Evolutionary conservation across 495 filamentous ascomycete species (phyloP).

Genomic region (Lasiosphaeris hirsuta): DNA sequence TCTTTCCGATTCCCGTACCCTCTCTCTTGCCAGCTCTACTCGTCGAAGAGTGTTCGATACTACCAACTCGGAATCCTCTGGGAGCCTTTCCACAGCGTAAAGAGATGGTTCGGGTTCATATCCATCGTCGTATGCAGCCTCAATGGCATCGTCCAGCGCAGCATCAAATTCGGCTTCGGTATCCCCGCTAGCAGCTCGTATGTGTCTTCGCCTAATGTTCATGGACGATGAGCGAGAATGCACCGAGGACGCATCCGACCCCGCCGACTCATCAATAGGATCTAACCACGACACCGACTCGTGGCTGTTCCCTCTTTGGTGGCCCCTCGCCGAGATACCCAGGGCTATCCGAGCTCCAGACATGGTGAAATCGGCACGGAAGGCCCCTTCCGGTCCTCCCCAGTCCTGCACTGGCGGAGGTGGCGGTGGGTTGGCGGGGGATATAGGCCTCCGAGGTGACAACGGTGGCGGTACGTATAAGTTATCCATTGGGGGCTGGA

Average conservation of each 20-base stretch:
- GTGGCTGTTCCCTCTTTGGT: slow-evolving; percentile 58
- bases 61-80: slow-evolving; percentile 43
- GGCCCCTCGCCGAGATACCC: slow-evolving; percentile 32
- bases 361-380: slow-evolving; percentile 42
- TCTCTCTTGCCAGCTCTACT: slow-evolving; percentile 75
- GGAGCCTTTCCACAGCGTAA: slow-evolving; percentile 38
- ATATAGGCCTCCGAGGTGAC: slow-evolving; percentile 54
- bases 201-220: slow-evolving; percentile 61
- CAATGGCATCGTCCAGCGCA: slow-evolving; percentile 90
- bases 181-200: slow-evolving; percentile 63
- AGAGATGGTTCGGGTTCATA: slow-evolving; percentile 63
- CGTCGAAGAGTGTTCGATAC: slow-evolving; percentile 61
- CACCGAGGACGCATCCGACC: slow-evolving; percentile 74
- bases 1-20: slow-evolving; percentile 71
- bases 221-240: slow-evolving; percentile 74
- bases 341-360: slow-evolving; percentile 30
- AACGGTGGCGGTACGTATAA: slow-evolving; percentile 64
- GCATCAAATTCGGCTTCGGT: slow-evolving; percentile 94
- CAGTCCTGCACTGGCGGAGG: slow-evolving; percentile 34
- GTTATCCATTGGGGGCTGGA: slow-evolving; percentile 44
- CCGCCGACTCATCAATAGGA: slow-evolving; percentile 92
- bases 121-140: slow-evolving; percentile 93
- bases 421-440: slow-evolving; percentile 20
- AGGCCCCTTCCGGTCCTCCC: slow-evolving; percentile 32
- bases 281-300: slow-evolving; percentile 92